phyloP scores from a whole-genome alignment of 1,139 yeast species.

The Hansenula lynferdii region DNA sequence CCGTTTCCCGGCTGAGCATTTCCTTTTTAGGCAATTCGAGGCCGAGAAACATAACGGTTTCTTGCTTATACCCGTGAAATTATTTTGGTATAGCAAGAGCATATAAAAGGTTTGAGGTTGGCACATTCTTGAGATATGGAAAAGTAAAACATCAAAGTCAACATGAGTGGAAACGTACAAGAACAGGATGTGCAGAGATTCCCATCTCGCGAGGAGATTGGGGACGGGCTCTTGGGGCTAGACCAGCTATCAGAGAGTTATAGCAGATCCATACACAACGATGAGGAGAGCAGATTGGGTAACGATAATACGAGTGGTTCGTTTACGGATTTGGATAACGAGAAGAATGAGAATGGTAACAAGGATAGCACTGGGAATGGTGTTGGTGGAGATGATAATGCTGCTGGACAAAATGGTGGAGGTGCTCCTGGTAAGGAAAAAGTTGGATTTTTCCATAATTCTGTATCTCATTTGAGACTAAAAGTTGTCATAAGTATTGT shows the following conservation, averaged over 20 bases:
- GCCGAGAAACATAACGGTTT: no score
- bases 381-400: background rate
- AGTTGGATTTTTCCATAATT: slow-evolving; percentile 14
- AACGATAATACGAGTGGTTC: no score
- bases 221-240: background rate
- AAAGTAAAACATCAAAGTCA: no score
- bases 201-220: background rate
- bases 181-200: background rate
- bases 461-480: slow-evolving; percentile 8
- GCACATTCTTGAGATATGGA: no score
- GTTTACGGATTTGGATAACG: no score
- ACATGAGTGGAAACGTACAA: background rate
- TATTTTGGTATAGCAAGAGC: no score
- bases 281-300: no score
- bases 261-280: no score
- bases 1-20: no score
- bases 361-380: background rate
- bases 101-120: no score
- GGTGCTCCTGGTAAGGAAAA: slow-evolving; percentile 7
- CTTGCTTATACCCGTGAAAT: no score
- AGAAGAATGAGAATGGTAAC: background rate
- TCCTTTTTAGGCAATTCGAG: no score
- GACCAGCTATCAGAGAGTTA: background rate
- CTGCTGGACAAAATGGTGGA: background rate
- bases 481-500: slow-evolving; percentile 8